Percentiles rank a stretch among this genome's conserved stretches.
phyloP scores from a whole-genome alignment of 768 basidiomycete species.

The Amanita muscaria region DNA sequence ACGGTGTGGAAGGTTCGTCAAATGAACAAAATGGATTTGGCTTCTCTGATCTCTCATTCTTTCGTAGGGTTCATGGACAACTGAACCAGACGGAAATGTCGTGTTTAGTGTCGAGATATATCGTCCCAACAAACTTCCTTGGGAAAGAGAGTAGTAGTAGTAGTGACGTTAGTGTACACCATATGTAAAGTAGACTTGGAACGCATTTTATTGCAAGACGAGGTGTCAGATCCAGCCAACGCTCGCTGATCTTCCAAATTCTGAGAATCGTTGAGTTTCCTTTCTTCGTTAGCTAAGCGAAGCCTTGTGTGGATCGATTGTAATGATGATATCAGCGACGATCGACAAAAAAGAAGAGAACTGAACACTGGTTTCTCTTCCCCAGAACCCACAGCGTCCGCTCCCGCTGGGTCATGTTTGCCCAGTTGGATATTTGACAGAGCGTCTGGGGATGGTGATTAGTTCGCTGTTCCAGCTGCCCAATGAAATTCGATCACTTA shows the following conservation, averaged over 20 bases:
- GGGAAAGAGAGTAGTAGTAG: conserved; percentile 8
- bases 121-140: conserved; percentile 1
- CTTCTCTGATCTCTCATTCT: not conserved
- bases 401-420: conserved; percentile 46
- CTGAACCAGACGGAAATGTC: not conserved
- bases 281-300: conserved; percentile 23
- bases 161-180: too few relatives aligned
- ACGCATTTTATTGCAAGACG: too few relatives aligned
- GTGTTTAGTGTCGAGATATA: conserved; percentile 1
- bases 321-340: conserved; percentile 1
- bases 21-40: not conserved
- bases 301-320: conserved; percentile 19
- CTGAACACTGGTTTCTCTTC: conserved; percentile 39
- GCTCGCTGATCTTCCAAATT: conserved; percentile 1
- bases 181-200: too few relatives aligned
- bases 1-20: conserved; percentile 25
- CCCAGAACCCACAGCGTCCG: conserved; percentile 46
- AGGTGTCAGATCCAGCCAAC: not conserved
- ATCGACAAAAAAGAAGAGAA: not conserved
- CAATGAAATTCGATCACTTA: conserved; percentile 24
- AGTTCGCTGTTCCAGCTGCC: not conserved
- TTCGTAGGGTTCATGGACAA: conserved; percentile 2
- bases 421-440: conserved; percentile 61
- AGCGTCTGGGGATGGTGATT: conserved; percentile 35
- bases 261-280: conserved; percentile 13